phyloP scores from a whole-genome alignment of 345 rosid genomes.

The Kandelia obovata region DNA sequence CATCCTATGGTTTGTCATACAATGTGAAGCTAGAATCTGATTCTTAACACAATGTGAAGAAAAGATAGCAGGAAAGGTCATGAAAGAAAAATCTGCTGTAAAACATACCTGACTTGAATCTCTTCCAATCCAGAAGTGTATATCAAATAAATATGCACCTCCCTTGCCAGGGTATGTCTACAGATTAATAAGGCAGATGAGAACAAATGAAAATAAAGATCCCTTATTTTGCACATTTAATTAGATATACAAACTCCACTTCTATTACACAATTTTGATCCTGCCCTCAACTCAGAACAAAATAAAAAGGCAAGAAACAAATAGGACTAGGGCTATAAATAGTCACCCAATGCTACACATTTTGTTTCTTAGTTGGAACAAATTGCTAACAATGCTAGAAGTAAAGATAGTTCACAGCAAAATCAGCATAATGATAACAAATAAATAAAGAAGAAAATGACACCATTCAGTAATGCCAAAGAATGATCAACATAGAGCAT shows the following conservation, averaged over 20 bases:
- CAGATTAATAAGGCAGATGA: slow-evolving; percentile 20
- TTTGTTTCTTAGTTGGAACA: not conserved
- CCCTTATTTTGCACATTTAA: not conserved
- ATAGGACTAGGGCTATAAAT: not conserved
- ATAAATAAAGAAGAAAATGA: no score
- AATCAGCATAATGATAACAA: no score
- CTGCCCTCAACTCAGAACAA: not conserved
- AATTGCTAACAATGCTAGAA: not conserved
- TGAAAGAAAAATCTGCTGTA: slow-evolving; percentile 4
- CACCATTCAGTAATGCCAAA: no score
- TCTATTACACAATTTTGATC: not conserved
- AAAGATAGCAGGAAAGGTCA: slow-evolving; percentile 5
- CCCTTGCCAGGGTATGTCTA: slow-evolving; percentile 82
- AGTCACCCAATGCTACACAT: not conserved
- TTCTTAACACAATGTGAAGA: slow-evolving; percentile 8
- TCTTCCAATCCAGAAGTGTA: slow-evolving; percentile 98
- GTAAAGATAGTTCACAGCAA: no score
- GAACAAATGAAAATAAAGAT: slow-evolving; percentile 11
- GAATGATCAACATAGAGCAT: no score
- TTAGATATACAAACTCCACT: no score
- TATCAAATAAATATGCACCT: slow-evolving; percentile 75
- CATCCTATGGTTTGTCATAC: slow-evolving; percentile 57
- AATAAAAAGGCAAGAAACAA: not conserved
- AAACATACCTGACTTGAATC: slow-evolving; percentile 86
- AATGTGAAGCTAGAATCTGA: slow-evolving; percentile 16